A percentile compares a stretch with the other conserved stretches of the same genome.
These are phyloP conservation scores for Colletotrichum tofieldiae DNA, from an alignment of 2,329 filamentous ascomycete genomes.

Conservation along the genomic window DNA sequence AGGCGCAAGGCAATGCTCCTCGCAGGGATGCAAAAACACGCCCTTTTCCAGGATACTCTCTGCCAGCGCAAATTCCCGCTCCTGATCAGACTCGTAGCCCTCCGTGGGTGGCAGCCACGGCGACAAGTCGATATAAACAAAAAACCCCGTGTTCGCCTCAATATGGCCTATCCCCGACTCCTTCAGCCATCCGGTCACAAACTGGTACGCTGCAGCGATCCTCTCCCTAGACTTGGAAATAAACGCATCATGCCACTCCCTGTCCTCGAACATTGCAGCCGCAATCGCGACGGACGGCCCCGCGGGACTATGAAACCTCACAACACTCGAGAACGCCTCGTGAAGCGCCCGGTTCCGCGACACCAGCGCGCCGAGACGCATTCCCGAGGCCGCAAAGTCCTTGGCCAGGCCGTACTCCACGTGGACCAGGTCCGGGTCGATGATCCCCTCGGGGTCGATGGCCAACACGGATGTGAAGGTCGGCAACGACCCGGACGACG, in stretches of 20 bases:
- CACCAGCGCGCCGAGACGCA: slow-evolving; percentile 66
- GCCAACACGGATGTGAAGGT: slow-evolving; percentile 66
- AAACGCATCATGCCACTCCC: slow-evolving; percentile 61
- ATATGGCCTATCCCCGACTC: slow-evolving; percentile 61
- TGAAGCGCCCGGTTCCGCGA: slow-evolving; percentile 53
- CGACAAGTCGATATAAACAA: slow-evolving; percentile 68
- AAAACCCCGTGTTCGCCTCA: slow-evolving; percentile 71
- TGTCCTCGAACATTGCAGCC: slow-evolving; percentile 63
- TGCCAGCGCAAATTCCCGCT: slow-evolving; percentile 61
- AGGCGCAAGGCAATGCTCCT: slow-evolving; percentile 60
- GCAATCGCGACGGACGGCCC: slow-evolving; percentile 60
- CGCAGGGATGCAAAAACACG: slow-evolving; percentile 65
- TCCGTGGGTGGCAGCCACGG: slow-evolving; percentile 54
- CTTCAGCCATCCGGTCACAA: slow-evolving; percentile 55
- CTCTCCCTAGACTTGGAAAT: slow-evolving; percentile 57
- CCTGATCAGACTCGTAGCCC: slow-evolving; percentile 48
- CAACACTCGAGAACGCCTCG: slow-evolving; percentile 55
- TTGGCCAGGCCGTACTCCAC: slow-evolving; percentile 63
- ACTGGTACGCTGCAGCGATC: slow-evolving; percentile 58
- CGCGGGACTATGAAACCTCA: slow-evolving; percentile 64
- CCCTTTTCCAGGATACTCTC: slow-evolving; percentile 61
- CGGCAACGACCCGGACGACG: slow-evolving; percentile 44
- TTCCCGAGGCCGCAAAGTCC: slow-evolving; percentile 69
- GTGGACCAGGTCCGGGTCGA: slow-evolving; percentile 65
- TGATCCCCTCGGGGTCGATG: slow-evolving; percentile 59